phyloP scores from a whole-genome alignment of 331 rosid genomes.

The Pyracantha coccinea region DNA sequence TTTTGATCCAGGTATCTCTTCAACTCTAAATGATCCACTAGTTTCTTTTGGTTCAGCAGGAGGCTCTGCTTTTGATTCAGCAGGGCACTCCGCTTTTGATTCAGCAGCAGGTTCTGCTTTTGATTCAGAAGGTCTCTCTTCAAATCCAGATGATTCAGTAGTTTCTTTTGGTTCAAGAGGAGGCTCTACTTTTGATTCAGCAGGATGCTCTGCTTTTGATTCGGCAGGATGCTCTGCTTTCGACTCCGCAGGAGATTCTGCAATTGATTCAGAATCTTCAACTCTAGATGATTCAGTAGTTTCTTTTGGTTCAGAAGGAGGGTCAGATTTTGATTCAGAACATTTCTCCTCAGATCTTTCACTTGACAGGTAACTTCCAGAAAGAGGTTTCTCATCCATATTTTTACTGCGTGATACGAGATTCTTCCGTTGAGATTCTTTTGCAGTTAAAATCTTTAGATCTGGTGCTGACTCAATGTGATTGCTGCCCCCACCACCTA shows the following conservation, averaged over 20 bases:
- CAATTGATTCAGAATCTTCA: conserved; percentile 29
- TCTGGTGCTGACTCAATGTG: conserved; percentile 27
- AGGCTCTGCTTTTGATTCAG: conserved; percentile 27
- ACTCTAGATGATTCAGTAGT: conserved; percentile 21
- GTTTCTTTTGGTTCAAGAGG: conserved; percentile 23
- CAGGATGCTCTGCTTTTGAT: too few species aligned
- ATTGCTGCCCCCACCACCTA: conserved; percentile 21
- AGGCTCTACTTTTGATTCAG: too few species aligned
- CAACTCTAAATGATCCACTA: conserved; percentile 21
- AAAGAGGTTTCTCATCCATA: conserved; percentile 29
- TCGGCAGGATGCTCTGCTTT: conserved; percentile 19
- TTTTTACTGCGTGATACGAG: conserved; percentile 25
- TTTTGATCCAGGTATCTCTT: conserved; percentile 27
- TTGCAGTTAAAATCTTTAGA: conserved; percentile 18
- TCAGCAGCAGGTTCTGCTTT: conserved; percentile 31
- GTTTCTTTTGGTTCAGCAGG: conserved; percentile 25
- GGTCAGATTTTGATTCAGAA: conserved; percentile 22
- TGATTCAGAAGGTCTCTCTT: conserved; percentile 27
- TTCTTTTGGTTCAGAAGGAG: conserved; percentile 28
- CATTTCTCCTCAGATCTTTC: conserved; percentile 10
- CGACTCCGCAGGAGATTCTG: conserved; percentile 23
- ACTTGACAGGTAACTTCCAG: conserved; percentile 22
- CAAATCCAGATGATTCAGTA: conserved; percentile 21
- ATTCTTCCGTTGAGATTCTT: conserved; percentile 27
- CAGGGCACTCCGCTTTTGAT: conserved; percentile 19